A percentile compares a stretch with the other conserved stretches of the same genome.
Evolutionary conservation across 768 basidiomycete genomes (phyloP).

Genomic region (Porphyrellus cyaneotinctus): DNA sequence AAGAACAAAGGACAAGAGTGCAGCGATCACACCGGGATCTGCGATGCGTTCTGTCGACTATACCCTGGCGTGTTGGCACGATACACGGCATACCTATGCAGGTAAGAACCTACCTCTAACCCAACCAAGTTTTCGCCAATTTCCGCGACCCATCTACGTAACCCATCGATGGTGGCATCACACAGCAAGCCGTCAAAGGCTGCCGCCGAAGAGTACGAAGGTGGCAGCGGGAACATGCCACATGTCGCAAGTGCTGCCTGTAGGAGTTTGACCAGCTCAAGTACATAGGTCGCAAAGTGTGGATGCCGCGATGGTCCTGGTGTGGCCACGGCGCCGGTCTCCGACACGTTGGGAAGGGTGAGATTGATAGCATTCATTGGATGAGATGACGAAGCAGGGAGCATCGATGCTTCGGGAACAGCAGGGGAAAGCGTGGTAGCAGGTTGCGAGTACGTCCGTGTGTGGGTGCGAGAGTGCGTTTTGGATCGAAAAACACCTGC

Average conservation of each 20-base stretch:
- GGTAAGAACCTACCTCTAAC: constrained; percentile 46
- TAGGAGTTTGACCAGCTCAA: constrained; percentile 72
- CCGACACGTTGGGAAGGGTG: constrained; percentile 15
- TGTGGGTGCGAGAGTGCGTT: constrained; percentile 28
- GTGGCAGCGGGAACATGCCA: constrained; percentile 50
- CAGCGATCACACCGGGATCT: constrained; percentile 68
- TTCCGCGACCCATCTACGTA: constrained; percentile 62
- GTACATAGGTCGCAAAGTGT: constrained; percentile 60
- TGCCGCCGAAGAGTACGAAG: constrained; percentile 7
- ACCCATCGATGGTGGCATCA: constrained; percentile 69
- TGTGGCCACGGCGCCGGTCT: constrained; percentile 5
- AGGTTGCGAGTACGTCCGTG: constrained; percentile 30
- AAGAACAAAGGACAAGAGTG: constrained; percentile 66
- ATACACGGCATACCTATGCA: neutral
- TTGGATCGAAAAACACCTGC: constrained; percentile 24
- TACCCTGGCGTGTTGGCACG: neutral
- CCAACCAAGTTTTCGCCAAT: constrained; percentile 60
- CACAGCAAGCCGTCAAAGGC: constrained; percentile 68
- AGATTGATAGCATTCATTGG: constrained; percentile 13
- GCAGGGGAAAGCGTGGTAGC: constrained; percentile 21
- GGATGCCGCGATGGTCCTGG: constrained; percentile 25
- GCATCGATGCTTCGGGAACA: constrained; percentile 23
- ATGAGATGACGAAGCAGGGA: constrained; percentile 19
- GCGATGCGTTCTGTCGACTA: constrained; percentile 70
- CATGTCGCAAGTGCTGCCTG: constrained; percentile 70